Evolutionary conservation across 371 early-diverging fungal genomes (phyloP).

Genomic region (Mucor mucedo): DNA sequence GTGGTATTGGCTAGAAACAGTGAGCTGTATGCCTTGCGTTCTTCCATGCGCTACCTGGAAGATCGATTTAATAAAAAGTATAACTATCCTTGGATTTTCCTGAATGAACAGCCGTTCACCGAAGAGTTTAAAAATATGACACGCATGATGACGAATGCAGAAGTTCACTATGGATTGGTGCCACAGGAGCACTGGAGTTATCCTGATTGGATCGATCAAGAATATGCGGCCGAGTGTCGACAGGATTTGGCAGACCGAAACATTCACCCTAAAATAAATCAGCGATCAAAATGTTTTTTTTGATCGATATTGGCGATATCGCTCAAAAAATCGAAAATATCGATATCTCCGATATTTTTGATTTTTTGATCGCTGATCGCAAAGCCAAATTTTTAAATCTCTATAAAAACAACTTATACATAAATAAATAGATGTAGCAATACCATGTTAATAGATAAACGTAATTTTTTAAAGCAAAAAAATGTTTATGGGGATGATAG

Average conservation of each 20-base stretch:
- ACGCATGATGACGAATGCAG: conserved; percentile 54
- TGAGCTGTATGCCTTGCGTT: conserved; percentile 72
- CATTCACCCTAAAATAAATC: no score
- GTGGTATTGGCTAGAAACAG: conserved; percentile 73
- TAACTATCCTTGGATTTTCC: conserved; percentile 90
- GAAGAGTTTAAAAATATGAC: conserved; percentile 73
- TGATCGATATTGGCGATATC: no score
- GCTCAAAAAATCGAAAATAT: no score
- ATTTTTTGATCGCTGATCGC: no score
- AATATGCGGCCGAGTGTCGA: conserved; percentile 62
- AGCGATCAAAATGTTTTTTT: no score
- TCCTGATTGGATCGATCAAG: conserved; percentile 82
- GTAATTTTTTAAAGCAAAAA: no score
- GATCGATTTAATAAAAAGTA: conserved; percentile 80
- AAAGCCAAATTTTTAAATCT: no score
- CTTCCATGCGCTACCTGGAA: conserved; percentile 79
- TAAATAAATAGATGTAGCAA: no score
- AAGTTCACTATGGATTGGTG: conserved; percentile 55
- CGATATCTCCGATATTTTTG: no score
- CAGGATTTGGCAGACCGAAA: conserved; percentile 61
- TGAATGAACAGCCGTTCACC: conserved; percentile 85
- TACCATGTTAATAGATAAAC: no score
- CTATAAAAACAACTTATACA: no score
- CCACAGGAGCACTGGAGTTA: conserved; percentile 79
- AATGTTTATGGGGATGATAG: no score